phyloP scores from a whole-genome alignment of 2,329 filamentous ascomycete species.

The Didymella arachidicola region DNA sequence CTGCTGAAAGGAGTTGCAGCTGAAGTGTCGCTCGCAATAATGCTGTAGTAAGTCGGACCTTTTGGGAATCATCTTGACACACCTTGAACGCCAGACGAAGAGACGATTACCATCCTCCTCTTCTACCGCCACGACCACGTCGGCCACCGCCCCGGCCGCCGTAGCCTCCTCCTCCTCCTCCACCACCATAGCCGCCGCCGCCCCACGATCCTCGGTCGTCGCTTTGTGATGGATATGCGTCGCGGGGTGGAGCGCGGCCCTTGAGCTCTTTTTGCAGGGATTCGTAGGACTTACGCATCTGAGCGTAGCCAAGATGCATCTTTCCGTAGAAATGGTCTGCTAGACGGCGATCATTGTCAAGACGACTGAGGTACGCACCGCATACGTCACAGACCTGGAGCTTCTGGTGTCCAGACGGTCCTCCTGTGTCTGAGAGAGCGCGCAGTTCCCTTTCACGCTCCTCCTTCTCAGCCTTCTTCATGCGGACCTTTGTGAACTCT shows the following conservation, averaged over 20 bases:
- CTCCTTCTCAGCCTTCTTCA: constrained; percentile 80
- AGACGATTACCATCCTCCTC: constrained; percentile 42
- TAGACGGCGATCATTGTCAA: constrained; percentile 92
- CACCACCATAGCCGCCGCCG: constrained; percentile 32
- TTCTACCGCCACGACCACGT: constrained; percentile 37
- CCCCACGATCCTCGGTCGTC: constrained; percentile 39
- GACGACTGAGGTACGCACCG: constrained; percentile 87
- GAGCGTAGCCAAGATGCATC: constrained; percentile 97
- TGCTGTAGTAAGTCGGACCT: constrained; percentile 45
- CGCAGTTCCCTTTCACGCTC: constrained; percentile 90
- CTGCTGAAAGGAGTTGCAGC: constrained; percentile 28
- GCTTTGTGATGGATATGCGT: constrained; percentile 32
- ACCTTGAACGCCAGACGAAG: constrained; percentile 46
- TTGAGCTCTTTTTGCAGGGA: constrained; percentile 87
- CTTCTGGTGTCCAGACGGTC: constrained; percentile 95
- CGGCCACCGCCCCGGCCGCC: constrained; percentile 40
- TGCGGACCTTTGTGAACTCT: constrained; percentile 85
- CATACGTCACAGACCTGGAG: constrained; percentile 98
- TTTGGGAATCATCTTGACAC: constrained; percentile 46
- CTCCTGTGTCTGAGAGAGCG: constrained; percentile 86
- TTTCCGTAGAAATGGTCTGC: constrained; percentile 99
- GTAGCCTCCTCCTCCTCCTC: constrained; percentile 29
- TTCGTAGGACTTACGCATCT: constrained; percentile 95
- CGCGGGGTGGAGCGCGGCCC: constrained; percentile 68
- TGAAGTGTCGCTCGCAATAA: constrained; percentile 29